These are phyloP conservation scores for Candolleomyces aberdarensis DNA, from an alignment of 768 basidiomycete species.

Conservation along the genomic window DNA sequence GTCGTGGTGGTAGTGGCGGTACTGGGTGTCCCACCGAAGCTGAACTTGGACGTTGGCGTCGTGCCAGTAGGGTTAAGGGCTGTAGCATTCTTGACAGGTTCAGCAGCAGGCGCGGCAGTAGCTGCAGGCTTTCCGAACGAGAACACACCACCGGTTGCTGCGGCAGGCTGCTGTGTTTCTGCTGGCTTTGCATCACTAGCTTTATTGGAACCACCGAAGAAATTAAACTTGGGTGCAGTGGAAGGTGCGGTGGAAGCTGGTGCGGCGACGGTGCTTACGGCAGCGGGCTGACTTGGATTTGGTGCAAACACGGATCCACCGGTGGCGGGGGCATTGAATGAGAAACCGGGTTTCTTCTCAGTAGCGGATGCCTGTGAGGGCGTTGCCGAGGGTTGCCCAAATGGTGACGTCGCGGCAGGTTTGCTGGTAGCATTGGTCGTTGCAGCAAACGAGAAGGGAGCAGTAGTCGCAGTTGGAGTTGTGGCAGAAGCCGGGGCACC, in stretches of 20 bases:
- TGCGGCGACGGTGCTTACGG: neutral
- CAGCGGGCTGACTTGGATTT: too few relatives aligned
- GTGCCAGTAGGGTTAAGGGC: neutral
- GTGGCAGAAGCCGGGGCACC: neutral
- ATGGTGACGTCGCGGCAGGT: neutral
- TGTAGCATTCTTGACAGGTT: neutral
- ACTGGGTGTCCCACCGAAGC: neutral
- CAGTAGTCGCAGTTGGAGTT: neutral
- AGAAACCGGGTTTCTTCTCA: neutral
- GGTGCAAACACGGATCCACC: neutral
- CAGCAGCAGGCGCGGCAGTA: slow-evolving; percentile 13
- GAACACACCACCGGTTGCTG: neutral
- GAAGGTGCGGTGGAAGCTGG: slow-evolving; percentile 11
- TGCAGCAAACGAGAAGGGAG: neutral
- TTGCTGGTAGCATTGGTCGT: neutral
- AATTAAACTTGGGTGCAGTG: slow-evolving; percentile 5
- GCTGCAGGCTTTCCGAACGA: slow-evolving; percentile 10
- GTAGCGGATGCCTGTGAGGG: neutral
- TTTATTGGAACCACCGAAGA: neutral
- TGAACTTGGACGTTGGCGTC: neutral
- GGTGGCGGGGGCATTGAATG: slow-evolving; percentile 1
- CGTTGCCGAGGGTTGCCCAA: neutral
- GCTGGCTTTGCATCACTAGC: neutral
- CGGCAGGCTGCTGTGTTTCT: neutral
- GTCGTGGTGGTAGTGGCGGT: neutral